Evolutionary conservation across 257 asterid species (phyloP).

Genomic region (Solanum chiquidenum): DNA sequence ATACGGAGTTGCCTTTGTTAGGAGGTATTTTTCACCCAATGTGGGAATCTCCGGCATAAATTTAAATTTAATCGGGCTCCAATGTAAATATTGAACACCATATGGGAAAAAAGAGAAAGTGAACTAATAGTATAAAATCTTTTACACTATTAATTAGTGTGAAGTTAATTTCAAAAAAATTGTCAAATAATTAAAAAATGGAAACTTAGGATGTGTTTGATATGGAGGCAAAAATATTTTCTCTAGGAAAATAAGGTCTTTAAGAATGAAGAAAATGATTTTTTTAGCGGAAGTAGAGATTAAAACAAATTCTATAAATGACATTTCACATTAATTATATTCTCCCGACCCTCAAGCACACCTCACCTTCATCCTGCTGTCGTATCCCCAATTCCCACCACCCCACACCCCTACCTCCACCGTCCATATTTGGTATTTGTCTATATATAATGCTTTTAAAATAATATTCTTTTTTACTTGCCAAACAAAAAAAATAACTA

Average conservation of each 20-base stretch:
- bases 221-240: background rate
- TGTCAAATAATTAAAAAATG: background rate
- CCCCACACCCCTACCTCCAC: background rate
- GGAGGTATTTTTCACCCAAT: background rate
- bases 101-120: background rate
- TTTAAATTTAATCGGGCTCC: no score
- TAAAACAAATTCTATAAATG: accelerated
- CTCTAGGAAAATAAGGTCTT: background rate
- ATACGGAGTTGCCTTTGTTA: background rate
- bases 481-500: background rate
- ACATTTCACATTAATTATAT: background rate
- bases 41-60: background rate
- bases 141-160: background rate
- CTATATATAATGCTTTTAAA: background rate
- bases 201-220: background rate
- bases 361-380: background rate
- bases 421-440: background rate
- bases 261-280: accelerated
- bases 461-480: background rate
- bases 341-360: accelerated
- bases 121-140: background rate
- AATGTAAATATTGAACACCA: background rate
- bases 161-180: background rate
- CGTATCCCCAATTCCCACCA: no score
- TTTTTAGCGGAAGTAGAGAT: accelerated